These are phyloP conservation scores for Psophocarpus tetragonolobus DNA, from an alignment of 306 rosid species.

Conservation along the genomic window DNA sequence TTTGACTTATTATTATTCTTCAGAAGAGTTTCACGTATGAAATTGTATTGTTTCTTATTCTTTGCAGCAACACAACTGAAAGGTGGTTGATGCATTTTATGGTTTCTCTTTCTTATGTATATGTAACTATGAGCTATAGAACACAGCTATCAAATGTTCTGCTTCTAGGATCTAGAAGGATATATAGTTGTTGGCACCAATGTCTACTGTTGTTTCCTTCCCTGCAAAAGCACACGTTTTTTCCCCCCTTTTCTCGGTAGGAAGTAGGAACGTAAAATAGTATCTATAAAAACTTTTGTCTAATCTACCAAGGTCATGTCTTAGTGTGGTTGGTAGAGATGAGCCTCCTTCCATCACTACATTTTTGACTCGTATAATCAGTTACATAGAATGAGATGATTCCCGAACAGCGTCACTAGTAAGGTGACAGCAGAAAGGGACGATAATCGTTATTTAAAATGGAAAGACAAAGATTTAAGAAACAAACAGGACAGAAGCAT, in stretches of 20 bases:
- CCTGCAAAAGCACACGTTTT: neutral
- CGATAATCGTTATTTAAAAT: neutral
- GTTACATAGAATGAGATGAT: neutral
- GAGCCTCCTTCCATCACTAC: slow-evolving; percentile 4
- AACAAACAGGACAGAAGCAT: neutral
- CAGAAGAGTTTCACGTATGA: slow-evolving; percentile 3
- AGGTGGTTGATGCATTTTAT: slow-evolving; percentile 11
- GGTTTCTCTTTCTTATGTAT: neutral
- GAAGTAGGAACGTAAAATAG: neutral
- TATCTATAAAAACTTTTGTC: neutral
- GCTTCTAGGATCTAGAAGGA: neutral
- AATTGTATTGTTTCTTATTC: neutral
- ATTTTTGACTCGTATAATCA: neutral
- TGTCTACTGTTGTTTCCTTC: neutral
- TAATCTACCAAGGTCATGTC: neutral
- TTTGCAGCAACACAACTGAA: slow-evolving; percentile 1
- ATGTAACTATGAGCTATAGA: neutral
- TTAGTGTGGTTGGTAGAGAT: neutral
- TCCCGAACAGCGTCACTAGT: slow-evolving; percentile 9
- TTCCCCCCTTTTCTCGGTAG: neutral
- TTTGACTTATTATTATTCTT: slow-evolving; percentile 2
- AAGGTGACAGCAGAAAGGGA: slow-evolving; percentile 21
- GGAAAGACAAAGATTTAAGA: slow-evolving; percentile 9
- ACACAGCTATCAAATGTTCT: slow-evolving; percentile 14
- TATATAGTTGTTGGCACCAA: neutral